Conservation (phyloP, 2,329 filamentous ascomycete species). For the Drechslerella stenobrocha region DNA sequence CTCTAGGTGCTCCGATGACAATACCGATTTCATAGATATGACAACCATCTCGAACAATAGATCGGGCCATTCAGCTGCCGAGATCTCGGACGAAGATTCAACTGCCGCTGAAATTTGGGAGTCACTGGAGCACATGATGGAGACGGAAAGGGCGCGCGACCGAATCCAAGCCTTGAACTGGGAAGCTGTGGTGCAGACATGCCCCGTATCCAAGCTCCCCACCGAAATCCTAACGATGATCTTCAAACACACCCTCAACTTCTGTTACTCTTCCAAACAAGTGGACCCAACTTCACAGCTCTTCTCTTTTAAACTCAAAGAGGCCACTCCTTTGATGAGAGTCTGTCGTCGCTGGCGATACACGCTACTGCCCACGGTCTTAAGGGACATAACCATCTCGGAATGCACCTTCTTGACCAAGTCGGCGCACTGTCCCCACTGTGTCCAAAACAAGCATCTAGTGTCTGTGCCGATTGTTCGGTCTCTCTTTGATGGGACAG, state of each 20-base stretch:
- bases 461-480: conserved; percentile 22
- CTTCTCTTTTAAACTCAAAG: conserved; percentile 9
- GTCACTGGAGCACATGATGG: conserved; percentile 21
- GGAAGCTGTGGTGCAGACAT: conserved; percentile 13
- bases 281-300: not conserved
- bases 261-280: not conserved
- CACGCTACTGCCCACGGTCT: conserved; percentile 17
- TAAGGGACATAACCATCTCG: conserved; percentile 24
- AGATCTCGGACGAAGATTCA: not conserved
- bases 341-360: conserved; percentile 31
- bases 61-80: not conserved
- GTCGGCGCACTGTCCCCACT: conserved; percentile 18
- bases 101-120: conserved; percentile 4
- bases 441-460: conserved; percentile 6
- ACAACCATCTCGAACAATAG: not conserved
- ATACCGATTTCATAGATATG: not conserved
- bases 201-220: conserved; percentile 13
- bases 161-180: conserved; percentile 4
- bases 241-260: conserved; percentile 13
- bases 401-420: conserved; percentile 36
- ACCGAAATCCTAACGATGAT: conserved; percentile 21
- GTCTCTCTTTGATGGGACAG: conserved; percentile 28
- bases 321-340: conserved; percentile 7
- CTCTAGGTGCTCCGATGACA: conserved; percentile 15
- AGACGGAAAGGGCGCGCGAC: conserved; percentile 9